Base-by-base conservation (phyloP, 352 stramenopile species). In the Pilasporangium apinafurcum region DNA sequence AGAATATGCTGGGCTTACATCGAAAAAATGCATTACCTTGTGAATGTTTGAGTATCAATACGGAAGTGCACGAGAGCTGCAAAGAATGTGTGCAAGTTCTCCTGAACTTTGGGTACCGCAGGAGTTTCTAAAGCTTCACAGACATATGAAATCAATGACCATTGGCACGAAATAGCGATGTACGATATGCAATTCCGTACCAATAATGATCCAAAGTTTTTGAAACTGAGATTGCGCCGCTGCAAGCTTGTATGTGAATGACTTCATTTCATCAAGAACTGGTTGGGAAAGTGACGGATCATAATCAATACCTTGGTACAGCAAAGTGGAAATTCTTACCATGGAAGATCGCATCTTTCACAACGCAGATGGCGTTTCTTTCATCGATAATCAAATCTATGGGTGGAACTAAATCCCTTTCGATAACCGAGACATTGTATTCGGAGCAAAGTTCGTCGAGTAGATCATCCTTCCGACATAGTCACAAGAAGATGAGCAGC, bases 361-460 rank as follows among this genome's bases (percentile, higher is more conserved):
- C 34, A 7, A 87, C 28, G 28, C 62, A 76, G 33, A 87, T 62
- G 8, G 53, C 76, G 29, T 83, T 87, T 37, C 57, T 58, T 27
- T 90, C 77, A 29, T 90, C 77, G 5, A 90, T 44, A n/a, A 87
- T 26, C 12, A 87, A 51, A 43, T 81, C 69, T 32, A 90, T 64
- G 10, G 65, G 65, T 27, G 48, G 22, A 18, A 55, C 56, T 16
- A 90, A 51, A 30, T 87, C 60, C 49, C 77, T 60, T 37, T 90
- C 77, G 42, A 86, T 63, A 17, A 87, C 65, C 13, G 46, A 65
- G 14, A 90, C 60, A 8, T 51, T 51, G 6, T 71, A 60, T 25
- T 86, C 69, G 5, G 67, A 77, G 17, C 58, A 74, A 3, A 90
- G 43, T n/a, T 81, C 61, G 33, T 85, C 72, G 10, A 90, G 54